These are phyloP conservation scores for Brassica juncea DNA, from an alignment of 345 rosid species.

Conservation along the genomic window DNA sequence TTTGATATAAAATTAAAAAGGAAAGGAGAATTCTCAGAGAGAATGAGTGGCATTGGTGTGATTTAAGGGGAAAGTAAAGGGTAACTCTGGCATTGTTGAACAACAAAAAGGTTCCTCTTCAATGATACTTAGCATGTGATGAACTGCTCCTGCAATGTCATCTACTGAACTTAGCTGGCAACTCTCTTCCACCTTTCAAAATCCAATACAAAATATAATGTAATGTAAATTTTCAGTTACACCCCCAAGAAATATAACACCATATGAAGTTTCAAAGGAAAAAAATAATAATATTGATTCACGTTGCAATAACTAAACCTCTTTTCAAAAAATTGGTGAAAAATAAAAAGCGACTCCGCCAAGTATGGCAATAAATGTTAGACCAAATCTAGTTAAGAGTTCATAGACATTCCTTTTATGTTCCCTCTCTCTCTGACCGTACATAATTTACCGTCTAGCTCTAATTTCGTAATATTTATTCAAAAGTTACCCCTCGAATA, in stretches of 20 bases:
- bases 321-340: conserved; percentile 13
- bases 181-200: conserved; percentile 76
- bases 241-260: conserved; percentile 17
- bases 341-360: conserved; percentile 1
- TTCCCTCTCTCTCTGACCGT: conserved; percentile 17
- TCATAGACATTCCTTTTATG: conserved; percentile 37
- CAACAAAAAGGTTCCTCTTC: conserved; percentile 50
- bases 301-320: conserved; percentile 34
- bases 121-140: conserved; percentile 76
- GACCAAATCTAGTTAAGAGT: conserved; percentile 38
- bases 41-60: conserved; percentile 32
- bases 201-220: conserved; percentile 18
- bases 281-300: neutral
- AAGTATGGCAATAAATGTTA: conserved; percentile 32
- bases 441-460: conserved; percentile 6
- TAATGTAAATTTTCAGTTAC: conserved; percentile 1
- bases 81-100: conserved; percentile 33
- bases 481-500: conserved; percentile 4
- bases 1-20: neutral
- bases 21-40: conserved; percentile 14
- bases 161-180: conserved; percentile 80
- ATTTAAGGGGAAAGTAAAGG: conserved; percentile 13
- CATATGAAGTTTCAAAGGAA: neutral
- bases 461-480: neutral
- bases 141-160: conserved; percentile 87